phyloP scores from a whole-genome alignment of 2,329 filamentous ascomycete species.

The Botrytis fabae region DNA sequence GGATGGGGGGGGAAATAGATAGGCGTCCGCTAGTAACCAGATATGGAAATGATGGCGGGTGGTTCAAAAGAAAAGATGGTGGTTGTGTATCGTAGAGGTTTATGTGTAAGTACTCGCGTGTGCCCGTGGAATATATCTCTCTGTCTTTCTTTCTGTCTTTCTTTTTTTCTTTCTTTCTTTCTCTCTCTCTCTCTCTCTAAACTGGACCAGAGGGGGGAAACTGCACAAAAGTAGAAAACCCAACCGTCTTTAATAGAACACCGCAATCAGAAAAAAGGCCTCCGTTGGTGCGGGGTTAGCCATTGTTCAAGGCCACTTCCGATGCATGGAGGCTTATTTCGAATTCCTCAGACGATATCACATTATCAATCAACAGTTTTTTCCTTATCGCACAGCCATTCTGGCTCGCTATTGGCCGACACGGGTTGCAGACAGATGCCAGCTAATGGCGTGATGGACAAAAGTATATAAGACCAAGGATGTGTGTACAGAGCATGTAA shows the following conservation, averaged over 20 bases:
- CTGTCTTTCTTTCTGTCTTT: too few species aligned
- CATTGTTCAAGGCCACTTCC: conserved; percentile 6
- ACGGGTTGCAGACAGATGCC: not conserved
- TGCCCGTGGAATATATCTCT: not conserved
- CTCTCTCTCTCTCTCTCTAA: too few species aligned
- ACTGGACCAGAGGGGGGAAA: not conserved
- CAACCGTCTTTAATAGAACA: not conserved
- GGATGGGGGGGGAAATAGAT: conserved; percentile 1
- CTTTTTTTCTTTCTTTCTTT: too few species aligned
- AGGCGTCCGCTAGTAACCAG: not conserved
- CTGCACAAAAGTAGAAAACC: not conserved
- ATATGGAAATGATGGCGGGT: not conserved
- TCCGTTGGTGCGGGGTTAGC: not conserved
- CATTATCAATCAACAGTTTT: conserved; percentile 1
- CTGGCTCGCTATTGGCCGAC: not conserved
- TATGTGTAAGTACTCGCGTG: not conserved
- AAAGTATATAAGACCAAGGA: not conserved
- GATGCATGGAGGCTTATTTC: not conserved
- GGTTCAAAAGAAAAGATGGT: not conserved
- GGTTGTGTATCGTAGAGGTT: not conserved
- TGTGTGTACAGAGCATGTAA: not conserved
- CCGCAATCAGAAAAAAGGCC: not conserved
- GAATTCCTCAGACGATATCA: not conserved
- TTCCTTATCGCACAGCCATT: conserved; percentile 4
- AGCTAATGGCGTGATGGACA: conserved; percentile 6